These are phyloP conservation scores for Suaeda aralocaspica DNA, from an alignment of 148 eudicot species.

Conservation along the genomic window DNA sequence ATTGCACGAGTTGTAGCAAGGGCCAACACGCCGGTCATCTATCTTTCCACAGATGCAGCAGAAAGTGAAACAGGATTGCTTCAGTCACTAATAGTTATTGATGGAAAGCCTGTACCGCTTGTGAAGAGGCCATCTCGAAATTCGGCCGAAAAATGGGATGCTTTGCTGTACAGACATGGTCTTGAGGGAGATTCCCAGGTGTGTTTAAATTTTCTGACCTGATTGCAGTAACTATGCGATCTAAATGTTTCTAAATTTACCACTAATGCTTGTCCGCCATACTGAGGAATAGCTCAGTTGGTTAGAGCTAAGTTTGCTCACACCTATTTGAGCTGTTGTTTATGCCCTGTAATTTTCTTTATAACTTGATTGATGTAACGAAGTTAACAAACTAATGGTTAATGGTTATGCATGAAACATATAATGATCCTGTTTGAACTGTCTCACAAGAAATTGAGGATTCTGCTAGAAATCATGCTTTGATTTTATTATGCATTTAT, in stretches of 20 bases:
- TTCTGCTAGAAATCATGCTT: neutral
- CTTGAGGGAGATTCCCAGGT: constrained; percentile 82
- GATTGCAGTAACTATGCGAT: neutral
- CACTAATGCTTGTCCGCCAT: neutral
- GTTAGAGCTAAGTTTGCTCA: too few species aligned
- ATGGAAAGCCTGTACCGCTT: constrained; percentile 82
- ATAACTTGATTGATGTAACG: too few species aligned
- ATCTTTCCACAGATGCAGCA: constrained; percentile 98
- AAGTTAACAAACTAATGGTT: too few species aligned
- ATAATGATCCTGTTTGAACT: neutral
- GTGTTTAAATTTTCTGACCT: constrained; percentile 16
- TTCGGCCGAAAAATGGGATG: constrained; percentile 98
- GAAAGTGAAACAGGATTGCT: constrained; percentile 87
- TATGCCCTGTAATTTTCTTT: neutral
- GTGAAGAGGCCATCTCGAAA: constrained; percentile 68
- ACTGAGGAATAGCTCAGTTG: too few species aligned
- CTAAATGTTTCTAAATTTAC: neutral
- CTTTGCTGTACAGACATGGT: constrained; percentile 76
- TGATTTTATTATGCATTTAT: neutral
- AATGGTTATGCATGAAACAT: neutral
- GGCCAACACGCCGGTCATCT: constrained; percentile 76
- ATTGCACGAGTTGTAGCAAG: constrained; percentile 66
- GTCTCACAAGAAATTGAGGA: neutral
- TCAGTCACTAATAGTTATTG: constrained; percentile 59
- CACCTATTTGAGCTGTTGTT: neutral